Percentiles rank a stretch among this genome's conserved stretches.
Evolutionary conservation across 208 protist genomes (phyloP).

Genomic region (Trypanosoma congolense): DNA sequence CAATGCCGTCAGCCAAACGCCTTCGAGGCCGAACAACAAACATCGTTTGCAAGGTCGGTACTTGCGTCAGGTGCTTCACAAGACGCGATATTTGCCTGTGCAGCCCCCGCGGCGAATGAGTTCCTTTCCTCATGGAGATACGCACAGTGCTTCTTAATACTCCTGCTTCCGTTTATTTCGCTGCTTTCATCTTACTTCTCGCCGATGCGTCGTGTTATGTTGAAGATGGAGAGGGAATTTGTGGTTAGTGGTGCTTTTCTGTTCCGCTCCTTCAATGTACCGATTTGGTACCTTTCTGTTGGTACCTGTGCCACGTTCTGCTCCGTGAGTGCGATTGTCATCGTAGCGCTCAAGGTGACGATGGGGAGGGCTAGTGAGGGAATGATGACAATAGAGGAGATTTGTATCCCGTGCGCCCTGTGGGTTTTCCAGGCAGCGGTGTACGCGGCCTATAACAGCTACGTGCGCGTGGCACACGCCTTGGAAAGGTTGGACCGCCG

Average conservation of each 20-base stretch:
- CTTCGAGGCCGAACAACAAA: neutral
- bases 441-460: slow-evolving; percentile 50
- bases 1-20: neutral
- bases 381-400: slow-evolving; percentile 42
- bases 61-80: slow-evolving; percentile 17
- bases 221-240: slow-evolving; percentile 78
- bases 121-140: slow-evolving; percentile 40
- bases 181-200: slow-evolving; percentile 45
- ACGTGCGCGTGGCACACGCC: slow-evolving; percentile 53
- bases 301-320: slow-evolving; percentile 42
- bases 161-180: slow-evolving; percentile 78
- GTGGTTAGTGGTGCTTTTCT: slow-evolving; percentile 74
- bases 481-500: slow-evolving; percentile 69
- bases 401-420: slow-evolving; percentile 61
- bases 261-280: slow-evolving; percentile 53
- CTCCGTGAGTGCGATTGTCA: slow-evolving; percentile 42
- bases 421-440: slow-evolving; percentile 52
- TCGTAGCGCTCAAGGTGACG: slow-evolving; percentile 38
- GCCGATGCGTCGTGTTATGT: slow-evolving; percentile 39
- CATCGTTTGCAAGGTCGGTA: neutral
- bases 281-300: slow-evolving; percentile 37
- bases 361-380: slow-evolving; percentile 43
- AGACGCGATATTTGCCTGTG: slow-evolving; percentile 43
- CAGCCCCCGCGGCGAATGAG: slow-evolving; percentile 48
- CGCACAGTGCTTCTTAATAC: slow-evolving; percentile 29